Base-by-base conservation (phyloP, 169 alveolate species). In the Theileria parva region DNA sequence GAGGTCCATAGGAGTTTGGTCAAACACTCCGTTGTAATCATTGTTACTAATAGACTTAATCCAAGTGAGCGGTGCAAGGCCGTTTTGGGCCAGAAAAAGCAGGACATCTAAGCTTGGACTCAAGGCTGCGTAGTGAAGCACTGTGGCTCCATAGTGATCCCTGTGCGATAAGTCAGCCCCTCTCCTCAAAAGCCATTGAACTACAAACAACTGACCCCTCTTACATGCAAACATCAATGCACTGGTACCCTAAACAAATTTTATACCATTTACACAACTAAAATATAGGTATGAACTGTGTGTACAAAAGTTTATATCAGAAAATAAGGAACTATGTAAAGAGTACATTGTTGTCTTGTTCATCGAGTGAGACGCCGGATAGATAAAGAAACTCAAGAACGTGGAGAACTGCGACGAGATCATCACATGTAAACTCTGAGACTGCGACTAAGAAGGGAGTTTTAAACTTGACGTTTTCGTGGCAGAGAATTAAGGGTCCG, bases 351-450 rank as follows among this genome's bases (percentile, higher is more conserved):
- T 78, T 89, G 70, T 95, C 97, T 72, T 95, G 98, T 73, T 93
- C 97, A 77, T 95, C 97, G 37, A 95, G 85, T 34, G 97, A 92
- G 51, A 88, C 93, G 6, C 97, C 97, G 50, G 94, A 81, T 30
- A 94, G 86, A 79, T 92, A 94, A 34, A 94, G 85, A 75, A 91
- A 92, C 74, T 94, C 97, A 79, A 94, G 89, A 37, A 93, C 88
- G 81, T 91, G 92, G 39, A 94, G 81, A 21, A 93, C 55, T 53
- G 89, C 93, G 51, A 86, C 83, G 28, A 93, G 80, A 59, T 88
- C 81, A 15, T 92, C 97, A 59, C 92, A 96, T 11, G 85, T 78
- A 30, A 73, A 75, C 78, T 94, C 97, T 27, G 97, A 81, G 19
- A 95, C 95, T 44, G 97, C 96, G 19, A 93, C 79, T 50, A 94